Conservation (phyloP, 2,329 filamentous ascomycete species). For the Colletotrichum phormii region DNA sequence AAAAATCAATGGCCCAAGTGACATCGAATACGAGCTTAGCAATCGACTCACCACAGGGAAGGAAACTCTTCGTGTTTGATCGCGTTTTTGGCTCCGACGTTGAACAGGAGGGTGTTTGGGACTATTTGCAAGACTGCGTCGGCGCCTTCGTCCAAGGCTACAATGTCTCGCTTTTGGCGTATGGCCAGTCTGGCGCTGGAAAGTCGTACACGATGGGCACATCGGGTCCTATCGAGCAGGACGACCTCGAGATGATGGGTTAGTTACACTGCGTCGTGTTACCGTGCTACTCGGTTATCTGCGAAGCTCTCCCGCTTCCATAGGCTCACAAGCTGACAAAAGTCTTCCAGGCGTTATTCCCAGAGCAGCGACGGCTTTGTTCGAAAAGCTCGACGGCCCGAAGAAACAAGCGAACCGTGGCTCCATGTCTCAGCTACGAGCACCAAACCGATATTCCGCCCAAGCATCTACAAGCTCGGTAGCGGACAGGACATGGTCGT, state of each 20-base stretch:
- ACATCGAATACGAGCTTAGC: conserved; percentile 86
- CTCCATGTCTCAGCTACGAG: conserved; percentile 81
- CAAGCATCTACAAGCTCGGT: conserved; percentile 54
- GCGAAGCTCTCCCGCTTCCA: background rate
- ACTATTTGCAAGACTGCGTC: conserved; percentile 92
- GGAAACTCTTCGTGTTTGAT: conserved; percentile 97
- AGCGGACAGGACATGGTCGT: conserved; percentile 83
- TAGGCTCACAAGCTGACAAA: background rate
- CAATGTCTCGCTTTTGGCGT: conserved; percentile 97
- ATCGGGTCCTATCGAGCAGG: conserved; percentile 83
- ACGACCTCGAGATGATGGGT: conserved; percentile 81
- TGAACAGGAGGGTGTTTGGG: conserved; percentile 90
- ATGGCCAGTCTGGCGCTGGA: conserved; percentile 96
- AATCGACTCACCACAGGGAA: conserved; percentile 91
- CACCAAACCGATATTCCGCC: conserved; percentile 82
- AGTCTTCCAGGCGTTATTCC: conserved; percentile 85
- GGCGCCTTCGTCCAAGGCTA: conserved; percentile 93
- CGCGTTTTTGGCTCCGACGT: conserved; percentile 89
- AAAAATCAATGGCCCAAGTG: conserved; percentile 90
- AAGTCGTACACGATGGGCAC: conserved; percentile 99
- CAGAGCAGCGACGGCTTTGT: conserved; percentile 85
- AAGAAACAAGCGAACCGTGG: conserved; percentile 65
- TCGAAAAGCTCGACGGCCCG: conserved; percentile 82
- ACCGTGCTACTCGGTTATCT: background rate
- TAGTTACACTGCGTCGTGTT: conserved; percentile 50